Conservation (phyloP, 1,284 basidiomycete genomes). For the Ustilago hordei region DNA sequence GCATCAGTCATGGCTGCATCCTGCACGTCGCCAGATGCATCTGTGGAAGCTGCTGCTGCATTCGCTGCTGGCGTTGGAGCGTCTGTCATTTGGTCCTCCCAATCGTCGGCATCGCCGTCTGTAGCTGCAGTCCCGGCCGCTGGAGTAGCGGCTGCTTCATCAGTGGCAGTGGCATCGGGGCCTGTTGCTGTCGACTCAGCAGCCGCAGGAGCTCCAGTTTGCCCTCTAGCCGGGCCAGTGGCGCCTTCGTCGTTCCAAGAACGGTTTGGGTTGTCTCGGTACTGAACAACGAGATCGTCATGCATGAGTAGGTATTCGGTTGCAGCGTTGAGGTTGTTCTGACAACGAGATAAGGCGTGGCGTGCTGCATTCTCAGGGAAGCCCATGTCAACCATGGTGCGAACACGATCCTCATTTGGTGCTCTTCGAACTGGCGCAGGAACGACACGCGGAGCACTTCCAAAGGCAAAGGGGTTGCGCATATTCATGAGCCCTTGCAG, state of each 20-base stretch:
- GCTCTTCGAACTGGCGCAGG: conserved; percentile 31
- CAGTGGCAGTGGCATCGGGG: conserved; percentile 61
- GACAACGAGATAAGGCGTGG: conserved; percentile 82
- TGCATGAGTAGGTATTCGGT: conserved; percentile 84
- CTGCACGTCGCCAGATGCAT: conserved; percentile 30
- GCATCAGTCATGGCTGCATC: conserved; percentile 44
- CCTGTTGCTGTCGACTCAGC: conserved; percentile 11
- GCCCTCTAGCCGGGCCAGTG: conserved; percentile 2
- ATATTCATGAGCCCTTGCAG: conserved; percentile 32
- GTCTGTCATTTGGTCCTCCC: conserved; percentile 39
- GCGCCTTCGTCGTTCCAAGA: conserved; percentile 33
- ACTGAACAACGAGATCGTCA: conserved; percentile 55
- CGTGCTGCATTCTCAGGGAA: conserved; percentile 88
- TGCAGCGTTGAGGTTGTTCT: conserved; percentile 89
- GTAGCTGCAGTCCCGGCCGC: conserved; percentile 15
- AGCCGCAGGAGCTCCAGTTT: conserved; percentile 12
- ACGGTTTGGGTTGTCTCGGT: conserved; percentile 42
- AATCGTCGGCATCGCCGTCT: conserved; percentile 40
- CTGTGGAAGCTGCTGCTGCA: conserved; percentile 33
- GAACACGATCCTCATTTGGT: conserved; percentile 73
- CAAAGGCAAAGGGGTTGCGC: conserved; percentile 41
- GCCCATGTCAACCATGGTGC: conserved; percentile 94
- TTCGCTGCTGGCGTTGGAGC: conserved; percentile 45
- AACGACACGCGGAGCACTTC: conserved; percentile 36
- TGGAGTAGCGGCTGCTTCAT: conserved; percentile 66